Evolutionary conservation across 202 grass and related monocot species (phyloP).

Genomic region (Zizania palustris): DNA sequence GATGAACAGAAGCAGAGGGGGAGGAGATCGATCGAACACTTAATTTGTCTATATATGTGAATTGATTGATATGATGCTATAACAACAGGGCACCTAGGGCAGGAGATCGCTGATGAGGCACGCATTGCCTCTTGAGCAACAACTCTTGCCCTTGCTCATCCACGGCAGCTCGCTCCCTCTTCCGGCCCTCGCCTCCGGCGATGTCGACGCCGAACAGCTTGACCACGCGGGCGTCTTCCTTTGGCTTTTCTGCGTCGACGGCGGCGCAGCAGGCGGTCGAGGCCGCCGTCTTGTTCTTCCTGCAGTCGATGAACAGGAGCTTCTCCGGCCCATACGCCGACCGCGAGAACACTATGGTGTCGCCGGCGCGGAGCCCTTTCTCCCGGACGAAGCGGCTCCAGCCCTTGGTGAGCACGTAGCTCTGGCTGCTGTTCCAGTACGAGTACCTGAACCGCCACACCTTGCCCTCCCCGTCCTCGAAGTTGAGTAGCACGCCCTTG

Average conservation of each 20-base stretch:
- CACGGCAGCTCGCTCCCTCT: constrained; percentile 42
- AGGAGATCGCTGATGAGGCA: constrained; percentile 28
- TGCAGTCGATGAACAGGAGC: constrained; percentile 88
- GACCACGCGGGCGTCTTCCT: constrained; percentile 38
- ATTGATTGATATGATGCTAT: constrained; percentile 22
- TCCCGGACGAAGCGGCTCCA: constrained; percentile 91
- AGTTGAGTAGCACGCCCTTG: no score
- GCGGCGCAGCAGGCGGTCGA: no score
- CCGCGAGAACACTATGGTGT: constrained; percentile 74
- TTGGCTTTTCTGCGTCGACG: neutral
- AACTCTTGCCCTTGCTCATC: constrained; percentile 40
- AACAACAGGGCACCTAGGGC: constrained; percentile 58
- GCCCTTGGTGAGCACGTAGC: constrained; percentile 93
- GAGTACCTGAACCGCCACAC: constrained; percentile 91
- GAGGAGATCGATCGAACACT: neutral
- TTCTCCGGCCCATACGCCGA: constrained; percentile 59
- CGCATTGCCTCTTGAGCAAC: constrained; percentile 53
- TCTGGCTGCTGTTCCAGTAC: constrained; percentile 97
- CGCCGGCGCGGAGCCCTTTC: constrained; percentile 72
- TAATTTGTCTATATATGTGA: constrained; percentile 31
- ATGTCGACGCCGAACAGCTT: constrained; percentile 93
- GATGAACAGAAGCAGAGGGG: neutral
- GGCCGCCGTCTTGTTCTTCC: constrained; percentile 9
- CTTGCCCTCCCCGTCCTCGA: no score
- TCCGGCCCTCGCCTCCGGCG: constrained; percentile 36